These are phyloP conservation scores for Ramularia endophylla DNA, from an alignment of 2,329 filamentous ascomycete genomes.

Conservation along the genomic window DNA sequence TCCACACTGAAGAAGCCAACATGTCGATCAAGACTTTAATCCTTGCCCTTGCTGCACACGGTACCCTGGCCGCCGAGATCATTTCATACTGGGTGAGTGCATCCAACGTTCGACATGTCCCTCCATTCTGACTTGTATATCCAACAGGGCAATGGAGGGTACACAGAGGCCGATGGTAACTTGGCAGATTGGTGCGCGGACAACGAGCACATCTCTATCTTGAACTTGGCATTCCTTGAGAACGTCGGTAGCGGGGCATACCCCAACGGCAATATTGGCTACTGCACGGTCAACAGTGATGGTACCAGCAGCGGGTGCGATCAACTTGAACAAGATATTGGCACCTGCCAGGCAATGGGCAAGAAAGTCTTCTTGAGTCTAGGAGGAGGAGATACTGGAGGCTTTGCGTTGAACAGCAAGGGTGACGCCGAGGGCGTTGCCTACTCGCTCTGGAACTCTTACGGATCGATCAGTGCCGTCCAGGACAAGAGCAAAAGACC, in stretches of 20 bases:
- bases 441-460: constrained; percentile 39
- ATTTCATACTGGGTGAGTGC: constrained; percentile 1
- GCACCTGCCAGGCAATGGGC: constrained; percentile 35
- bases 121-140: too few species aligned
- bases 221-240: constrained; percentile 9
- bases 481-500: constrained; percentile 1
- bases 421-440: constrained; percentile 36
- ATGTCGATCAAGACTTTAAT: too few species aligned
- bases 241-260: constrained; percentile 9
- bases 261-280: constrained; percentile 6
- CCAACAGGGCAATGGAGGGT: constrained; percentile 3
- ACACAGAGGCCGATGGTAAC: constrained; percentile 2
- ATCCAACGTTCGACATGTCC: too few species aligned
- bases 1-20: too few species aligned
- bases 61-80: constrained; percentile 4
- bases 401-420: constrained; percentile 31
- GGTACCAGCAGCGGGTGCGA: constrained; percentile 28
- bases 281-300: constrained; percentile 9
- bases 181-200: constrained; percentile 7
- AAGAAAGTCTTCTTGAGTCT: constrained; percentile 41
- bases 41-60: too few species aligned
- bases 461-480: constrained; percentile 25
- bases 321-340: constrained; percentile 33
- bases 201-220: constrained; percentile 6
- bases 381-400: constrained; percentile 33